Percentiles rank a stretch among this genome's conserved stretches.
phyloP scores from a whole-genome alignment of 805 yeast species.

The Danielia oregonensis region DNA sequence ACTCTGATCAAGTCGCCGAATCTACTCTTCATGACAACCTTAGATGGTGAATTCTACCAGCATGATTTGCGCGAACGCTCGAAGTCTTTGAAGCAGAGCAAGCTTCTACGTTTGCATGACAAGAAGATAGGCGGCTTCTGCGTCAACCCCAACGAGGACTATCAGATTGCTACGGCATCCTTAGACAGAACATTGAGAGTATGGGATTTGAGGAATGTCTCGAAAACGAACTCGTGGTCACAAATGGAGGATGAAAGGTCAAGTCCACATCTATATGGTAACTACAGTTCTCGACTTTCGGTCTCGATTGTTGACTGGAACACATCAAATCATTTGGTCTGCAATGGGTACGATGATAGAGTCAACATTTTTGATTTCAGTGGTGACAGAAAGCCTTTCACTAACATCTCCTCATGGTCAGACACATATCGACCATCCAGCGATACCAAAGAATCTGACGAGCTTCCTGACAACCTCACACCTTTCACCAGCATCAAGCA shows the following conservation, averaged over 20 bases:
- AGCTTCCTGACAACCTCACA: conserved; percentile 38
- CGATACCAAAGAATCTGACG: conserved; percentile 6
- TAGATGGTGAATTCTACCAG: conserved; percentile 75
- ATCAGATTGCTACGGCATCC: conserved; percentile 83
- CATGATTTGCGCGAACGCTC: conserved; percentile 59
- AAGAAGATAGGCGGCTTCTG: conserved; percentile 91
- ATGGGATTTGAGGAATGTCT: conserved; percentile 75
- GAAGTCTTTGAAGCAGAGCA: conserved; percentile 17
- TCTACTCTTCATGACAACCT: conserved; percentile 67
- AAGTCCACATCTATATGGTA: conserved; percentile 53
- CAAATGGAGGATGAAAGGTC: conserved; percentile 7
- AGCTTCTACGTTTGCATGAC: conserved; percentile 66
- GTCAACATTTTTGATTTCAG: conserved; percentile 8
- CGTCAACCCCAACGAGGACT: conserved; percentile 62
- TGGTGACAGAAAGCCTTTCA: neutral
- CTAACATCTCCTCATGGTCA: neutral
- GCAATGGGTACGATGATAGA: conserved; percentile 74
- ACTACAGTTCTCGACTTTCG: conserved; percentile 71
- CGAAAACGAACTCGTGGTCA: conserved; percentile 12
- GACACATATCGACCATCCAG: neutral
- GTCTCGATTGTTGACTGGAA: conserved; percentile 86
- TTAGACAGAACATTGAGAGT: conserved; percentile 78
- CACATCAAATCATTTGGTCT: conserved; percentile 62
- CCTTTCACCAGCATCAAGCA: conserved; percentile 71
- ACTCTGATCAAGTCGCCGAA: conserved; percentile 47